Evolutionary conservation across 257 asterid species (phyloP).

Genomic region (Haberlea rhodopensis): DNA sequence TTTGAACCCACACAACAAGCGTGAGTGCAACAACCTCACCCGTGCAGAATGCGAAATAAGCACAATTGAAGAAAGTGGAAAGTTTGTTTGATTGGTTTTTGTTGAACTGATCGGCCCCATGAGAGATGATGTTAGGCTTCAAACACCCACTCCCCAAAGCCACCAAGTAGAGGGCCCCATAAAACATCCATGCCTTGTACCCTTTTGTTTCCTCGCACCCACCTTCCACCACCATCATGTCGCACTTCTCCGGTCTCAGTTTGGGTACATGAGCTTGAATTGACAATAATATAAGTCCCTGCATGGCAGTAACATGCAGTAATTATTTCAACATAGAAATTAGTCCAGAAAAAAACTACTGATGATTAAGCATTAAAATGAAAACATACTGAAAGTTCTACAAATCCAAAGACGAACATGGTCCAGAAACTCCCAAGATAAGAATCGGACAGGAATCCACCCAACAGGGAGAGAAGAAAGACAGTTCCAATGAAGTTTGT

Average conservation of each 20-base stretch:
- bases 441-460: conserved; percentile 79
- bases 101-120: conserved; percentile 66
- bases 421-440: conserved; percentile 74
- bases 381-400: conserved; percentile 56
- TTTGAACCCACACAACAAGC: conserved; percentile 64
- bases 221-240: conserved; percentile 9
- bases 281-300: conserved; percentile 61
- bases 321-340: background rate
- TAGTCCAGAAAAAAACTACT: background rate
- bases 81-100: conserved; percentile 42
- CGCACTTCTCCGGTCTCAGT: conserved; percentile 52
- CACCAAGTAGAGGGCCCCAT: conserved; percentile 57
- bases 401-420: conserved; percentile 64
- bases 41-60: conserved; percentile 66
- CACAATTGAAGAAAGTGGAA: conserved; percentile 72
- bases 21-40: conserved; percentile 75
- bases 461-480: conserved; percentile 63
- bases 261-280: conserved; percentile 57
- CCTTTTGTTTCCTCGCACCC: conserved; percentile 49
- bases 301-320: background rate
- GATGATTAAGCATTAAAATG: background rate
- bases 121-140: conserved; percentile 74
- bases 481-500: conserved; percentile 79
- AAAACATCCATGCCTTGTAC: conserved; percentile 57
- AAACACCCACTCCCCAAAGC: conserved; percentile 75